Evolutionary conservation across 345 rosid genomes (phyloP).

Genomic region (rapeseed (Brassica napus)): DNA sequence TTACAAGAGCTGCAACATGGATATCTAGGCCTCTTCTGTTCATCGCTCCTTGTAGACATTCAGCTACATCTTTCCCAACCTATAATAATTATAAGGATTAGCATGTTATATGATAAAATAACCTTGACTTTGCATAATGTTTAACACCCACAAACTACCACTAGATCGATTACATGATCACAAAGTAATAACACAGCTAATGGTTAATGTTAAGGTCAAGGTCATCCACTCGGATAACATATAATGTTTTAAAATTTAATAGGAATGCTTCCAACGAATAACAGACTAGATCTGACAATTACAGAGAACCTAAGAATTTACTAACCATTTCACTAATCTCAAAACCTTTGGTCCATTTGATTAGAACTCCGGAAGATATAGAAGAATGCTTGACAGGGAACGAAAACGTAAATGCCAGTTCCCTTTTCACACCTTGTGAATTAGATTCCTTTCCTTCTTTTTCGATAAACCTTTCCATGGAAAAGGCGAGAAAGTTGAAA

Average conservation of each 20-base stretch:
- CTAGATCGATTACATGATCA: background rate
- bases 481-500: conserved; percentile 75
- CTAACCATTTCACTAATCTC: conserved; percentile 77
- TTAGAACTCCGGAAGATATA: conserved; percentile 61
- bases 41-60: conserved; percentile 62
- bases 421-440: conserved; percentile 47
- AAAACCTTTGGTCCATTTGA: conserved; percentile 92
- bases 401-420: conserved; percentile 87
- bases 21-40: conserved; percentile 61
- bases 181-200: background rate
- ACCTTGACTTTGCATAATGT: background rate
- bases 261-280: background rate
- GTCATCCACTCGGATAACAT: conserved; percentile 5
- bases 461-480: conserved; percentile 72
- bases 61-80: conserved; percentile 77
- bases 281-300: background rate
- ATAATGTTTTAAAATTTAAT: background rate
- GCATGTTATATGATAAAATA: background rate
- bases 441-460: conserved; percentile 51
- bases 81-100: conserved; percentile 32
- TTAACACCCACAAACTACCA: background rate
- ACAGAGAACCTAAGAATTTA: conserved; percentile 23
- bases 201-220: background rate
- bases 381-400: conserved; percentile 86
- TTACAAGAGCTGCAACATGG: conserved; percentile 72